These are phyloP conservation scores for Pyropia haitanensis DNA, from an alignment of 23 red algal species.

Conservation along the genomic window DNA sequence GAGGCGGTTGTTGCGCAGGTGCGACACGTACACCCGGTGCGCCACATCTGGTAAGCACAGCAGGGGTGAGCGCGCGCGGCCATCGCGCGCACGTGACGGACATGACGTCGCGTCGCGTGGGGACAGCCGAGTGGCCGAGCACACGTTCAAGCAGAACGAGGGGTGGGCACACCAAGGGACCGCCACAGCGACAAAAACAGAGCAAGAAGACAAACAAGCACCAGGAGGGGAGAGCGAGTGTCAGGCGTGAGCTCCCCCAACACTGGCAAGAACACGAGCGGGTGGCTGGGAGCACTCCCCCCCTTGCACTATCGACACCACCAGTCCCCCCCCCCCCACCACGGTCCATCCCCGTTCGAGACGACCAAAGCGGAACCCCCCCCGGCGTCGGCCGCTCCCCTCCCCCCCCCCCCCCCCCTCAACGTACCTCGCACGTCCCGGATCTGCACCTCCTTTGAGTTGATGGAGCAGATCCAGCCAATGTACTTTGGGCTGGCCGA, in stretches of 20 bases:
- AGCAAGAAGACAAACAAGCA: not conserved
- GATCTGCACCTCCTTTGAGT: conserved; percentile 32
- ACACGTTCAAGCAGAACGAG: not conserved
- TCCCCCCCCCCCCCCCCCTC: not conserved
- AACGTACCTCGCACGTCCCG: conserved; percentile 34
- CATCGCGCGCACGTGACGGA: no score
- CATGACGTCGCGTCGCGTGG: not conserved
- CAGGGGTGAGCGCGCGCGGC: no score
- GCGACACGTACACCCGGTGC: conserved; percentile 33
- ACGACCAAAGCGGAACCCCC: no score
- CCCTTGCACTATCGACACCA: no score
- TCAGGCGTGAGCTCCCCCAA: no score
- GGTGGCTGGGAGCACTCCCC: no score
- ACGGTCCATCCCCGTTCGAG: no score
- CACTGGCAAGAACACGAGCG: no score
- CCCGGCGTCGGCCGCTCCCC: no score
- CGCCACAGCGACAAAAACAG: not conserved
- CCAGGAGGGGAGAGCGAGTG: no score
- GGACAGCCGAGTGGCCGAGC: not conserved
- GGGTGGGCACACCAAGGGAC: not conserved
- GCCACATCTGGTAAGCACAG: conserved; percentile 9
- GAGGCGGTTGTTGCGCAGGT: conserved; percentile 27
- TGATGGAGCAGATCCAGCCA: conserved; percentile 29
- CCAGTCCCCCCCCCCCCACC: no score
- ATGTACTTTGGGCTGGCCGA: conserved; percentile 1